Evolutionary conservation across 179 eudicot species (phyloP).

Genomic region (Silene vulgaris): DNA sequence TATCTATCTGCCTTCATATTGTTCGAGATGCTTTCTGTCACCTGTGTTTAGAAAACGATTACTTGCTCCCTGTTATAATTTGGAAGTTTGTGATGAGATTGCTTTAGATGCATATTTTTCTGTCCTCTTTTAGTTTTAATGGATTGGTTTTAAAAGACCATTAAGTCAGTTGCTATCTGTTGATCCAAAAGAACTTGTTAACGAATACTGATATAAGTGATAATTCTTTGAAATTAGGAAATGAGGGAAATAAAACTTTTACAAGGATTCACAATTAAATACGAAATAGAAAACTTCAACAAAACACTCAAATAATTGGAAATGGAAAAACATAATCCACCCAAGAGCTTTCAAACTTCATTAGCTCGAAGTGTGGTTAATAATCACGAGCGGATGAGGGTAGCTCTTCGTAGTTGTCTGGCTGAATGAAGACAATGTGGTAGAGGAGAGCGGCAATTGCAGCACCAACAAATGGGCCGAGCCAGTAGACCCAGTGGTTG

Average conservation of each 20-base stretch:
- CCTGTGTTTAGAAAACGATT: neutral
- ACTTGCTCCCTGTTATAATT: neutral
- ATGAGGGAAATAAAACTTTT: conserved; percentile 14
- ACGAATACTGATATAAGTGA: neutral
- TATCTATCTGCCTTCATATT: neutral
- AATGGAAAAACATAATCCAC: conserved; percentile 20
- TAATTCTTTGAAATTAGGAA: conserved; percentile 22
- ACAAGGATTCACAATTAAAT: conserved; percentile 33
- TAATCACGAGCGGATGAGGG: conserved; percentile 33
- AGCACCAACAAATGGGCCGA: conserved; percentile 52
- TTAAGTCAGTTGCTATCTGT: neutral
- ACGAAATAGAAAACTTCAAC: conserved; percentile 18
- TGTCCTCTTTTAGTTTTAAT: neutral
- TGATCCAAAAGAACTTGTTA: neutral
- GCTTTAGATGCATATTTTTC: neutral
- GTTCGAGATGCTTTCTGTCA: neutral
- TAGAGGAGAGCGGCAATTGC: conserved; percentile 47
- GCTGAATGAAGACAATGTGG: conserved; percentile 40
- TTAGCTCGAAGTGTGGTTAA: conserved; percentile 1
- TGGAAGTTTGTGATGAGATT: neutral
- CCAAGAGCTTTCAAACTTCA: conserved; percentile 21
- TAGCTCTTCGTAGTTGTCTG: conserved; percentile 44
- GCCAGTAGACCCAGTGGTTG: conserved; percentile 69
- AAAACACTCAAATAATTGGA: conserved; percentile 19
- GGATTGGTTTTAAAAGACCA: neutral